phyloP scores from a whole-genome alignment of 1,284 basidiomycete genomes.

The Wolfiporia cocos region DNA sequence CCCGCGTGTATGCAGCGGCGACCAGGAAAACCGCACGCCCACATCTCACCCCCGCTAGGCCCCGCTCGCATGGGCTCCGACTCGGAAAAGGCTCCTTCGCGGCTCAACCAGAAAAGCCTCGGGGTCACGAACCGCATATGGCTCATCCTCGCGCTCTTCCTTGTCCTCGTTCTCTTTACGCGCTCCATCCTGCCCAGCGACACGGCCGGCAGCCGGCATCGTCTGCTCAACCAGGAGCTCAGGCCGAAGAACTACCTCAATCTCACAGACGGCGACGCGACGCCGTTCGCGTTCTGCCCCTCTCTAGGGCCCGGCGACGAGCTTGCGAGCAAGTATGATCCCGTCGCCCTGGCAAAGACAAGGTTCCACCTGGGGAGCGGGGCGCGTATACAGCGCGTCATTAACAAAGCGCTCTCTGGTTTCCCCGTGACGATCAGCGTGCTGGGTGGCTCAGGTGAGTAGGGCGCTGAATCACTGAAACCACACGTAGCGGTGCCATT shows the following conservation, averaged over 20 bases:
- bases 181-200: slow-evolving; percentile 46
- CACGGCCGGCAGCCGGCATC: slow-evolving; percentile 21
- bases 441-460: slow-evolving; percentile 82
- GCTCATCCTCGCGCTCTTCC: slow-evolving; percentile 53
- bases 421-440: slow-evolving; percentile 88
- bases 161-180: slow-evolving; percentile 58
- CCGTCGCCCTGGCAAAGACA: slow-evolving; percentile 71
- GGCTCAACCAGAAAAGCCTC: slow-evolving; percentile 48
- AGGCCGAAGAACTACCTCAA: slow-evolving; percentile 69
- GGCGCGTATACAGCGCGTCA: slow-evolving; percentile 77
- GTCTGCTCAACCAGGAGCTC: slow-evolving; percentile 44
- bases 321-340: slow-evolving; percentile 74
- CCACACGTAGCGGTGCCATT: no score
- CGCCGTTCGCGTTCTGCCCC: slow-evolving; percentile 88
- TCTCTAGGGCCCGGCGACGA: slow-evolving; percentile 78
- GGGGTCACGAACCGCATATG: slow-evolving; percentile 69
- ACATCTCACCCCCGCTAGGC: slow-evolving; percentile 43
- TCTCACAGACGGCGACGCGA: slow-evolving; percentile 38
- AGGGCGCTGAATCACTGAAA: no score
- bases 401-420: slow-evolving; percentile 82
- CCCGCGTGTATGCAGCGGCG: slow-evolving; percentile 50
- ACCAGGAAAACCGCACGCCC: slow-evolving; percentile 41
- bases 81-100: slow-evolving; percentile 40
- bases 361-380: slow-evolving; percentile 78
- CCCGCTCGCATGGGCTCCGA: slow-evolving; percentile 38